These are phyloP conservation scores for Cokeromyces recurvatus DNA, from an alignment of 371 early-diverging fungal species.

Conservation along the genomic window DNA sequence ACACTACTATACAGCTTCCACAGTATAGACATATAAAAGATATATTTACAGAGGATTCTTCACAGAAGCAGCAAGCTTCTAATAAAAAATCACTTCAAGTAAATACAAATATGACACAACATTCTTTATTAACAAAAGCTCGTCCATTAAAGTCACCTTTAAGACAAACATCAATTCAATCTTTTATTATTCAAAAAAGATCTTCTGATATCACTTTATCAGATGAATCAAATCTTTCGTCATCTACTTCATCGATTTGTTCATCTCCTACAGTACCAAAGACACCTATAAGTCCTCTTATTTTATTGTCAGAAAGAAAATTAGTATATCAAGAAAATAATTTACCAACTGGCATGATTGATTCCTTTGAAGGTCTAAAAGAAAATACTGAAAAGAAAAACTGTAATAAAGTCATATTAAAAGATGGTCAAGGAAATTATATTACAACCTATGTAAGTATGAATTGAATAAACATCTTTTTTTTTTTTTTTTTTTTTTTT, in stretches of 20 bases:
- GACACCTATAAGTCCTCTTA: background rate
- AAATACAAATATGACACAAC: background rate
- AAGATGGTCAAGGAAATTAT: constrained; percentile 42
- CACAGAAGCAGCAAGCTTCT: background rate
- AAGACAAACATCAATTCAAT: constrained; percentile 2
- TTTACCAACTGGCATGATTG: background rate
- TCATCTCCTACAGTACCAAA: background rate
- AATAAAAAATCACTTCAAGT: background rate
- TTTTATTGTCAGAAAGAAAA: background rate
- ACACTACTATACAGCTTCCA: too few species aligned
- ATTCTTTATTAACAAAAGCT: background rate
- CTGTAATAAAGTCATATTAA: constrained; percentile 13
- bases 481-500: background rate
- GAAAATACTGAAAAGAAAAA: background rate
- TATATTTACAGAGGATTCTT: background rate
- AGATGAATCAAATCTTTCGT: background rate
- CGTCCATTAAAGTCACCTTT: constrained; percentile 38
- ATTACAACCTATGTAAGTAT: constrained; percentile 52
- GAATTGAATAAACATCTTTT: too few species aligned
- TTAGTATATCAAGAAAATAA: constrained; percentile 1
- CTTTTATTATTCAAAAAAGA: background rate
- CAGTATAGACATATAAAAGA: too few species aligned
- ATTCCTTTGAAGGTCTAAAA: too few species aligned
- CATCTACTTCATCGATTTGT: background rate
- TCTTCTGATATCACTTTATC: too few species aligned